These are phyloP conservation scores for Coemansia sp. DNA, from an alignment of 192 early-diverging fungal species.

Conservation along the genomic window DNA sequence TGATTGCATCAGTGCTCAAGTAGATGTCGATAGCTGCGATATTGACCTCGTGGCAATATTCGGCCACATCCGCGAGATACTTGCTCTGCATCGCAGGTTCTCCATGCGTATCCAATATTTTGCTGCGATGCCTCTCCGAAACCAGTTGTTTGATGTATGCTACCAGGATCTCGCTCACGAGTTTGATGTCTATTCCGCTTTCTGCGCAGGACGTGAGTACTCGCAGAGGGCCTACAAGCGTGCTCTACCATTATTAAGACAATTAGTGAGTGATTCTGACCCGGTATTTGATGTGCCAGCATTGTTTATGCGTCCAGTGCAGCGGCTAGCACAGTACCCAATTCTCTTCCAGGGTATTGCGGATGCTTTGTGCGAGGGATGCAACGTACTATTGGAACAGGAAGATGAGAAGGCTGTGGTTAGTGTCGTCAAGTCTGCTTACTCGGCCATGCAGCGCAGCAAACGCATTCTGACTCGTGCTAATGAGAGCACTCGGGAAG, in stretches of 20 bases:
- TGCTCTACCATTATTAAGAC: conserved; percentile 21
- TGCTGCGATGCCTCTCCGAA: conserved; percentile 25
- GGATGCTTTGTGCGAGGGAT: conserved; percentile 25
- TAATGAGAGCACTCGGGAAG: conserved; percentile 49
- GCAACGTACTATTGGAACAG: background rate
- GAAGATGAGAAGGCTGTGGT: conserved; percentile 14
- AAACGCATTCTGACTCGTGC: conserved; percentile 39
- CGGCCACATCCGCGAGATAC: conserved; percentile 22
- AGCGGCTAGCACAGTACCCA: conserved; percentile 53
- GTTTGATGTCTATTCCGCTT: conserved; percentile 39
- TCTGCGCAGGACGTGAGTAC: conserved; percentile 39
- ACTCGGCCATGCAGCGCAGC: conserved; percentile 36
- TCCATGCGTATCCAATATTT: conserved; percentile 50
- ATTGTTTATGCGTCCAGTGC: conserved; percentile 49
- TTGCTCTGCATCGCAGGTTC: conserved; percentile 36
- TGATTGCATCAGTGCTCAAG: conserved; percentile 14
- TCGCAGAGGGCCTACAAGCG: conserved; percentile 18
- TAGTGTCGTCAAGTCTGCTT: conserved; percentile 23
- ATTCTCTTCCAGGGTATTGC: conserved; percentile 45
- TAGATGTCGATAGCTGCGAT: conserved; percentile 12
- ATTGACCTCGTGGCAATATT: conserved; percentile 27
- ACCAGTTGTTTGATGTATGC: conserved; percentile 32
- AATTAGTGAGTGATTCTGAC: conserved; percentile 15
- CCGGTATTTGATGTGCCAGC: conserved; percentile 35
- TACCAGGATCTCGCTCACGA: conserved; percentile 16